phyloP scores from a whole-genome alignment of 495 filamentous ascomycete species.

The Parathielavia appendiculata region DNA sequence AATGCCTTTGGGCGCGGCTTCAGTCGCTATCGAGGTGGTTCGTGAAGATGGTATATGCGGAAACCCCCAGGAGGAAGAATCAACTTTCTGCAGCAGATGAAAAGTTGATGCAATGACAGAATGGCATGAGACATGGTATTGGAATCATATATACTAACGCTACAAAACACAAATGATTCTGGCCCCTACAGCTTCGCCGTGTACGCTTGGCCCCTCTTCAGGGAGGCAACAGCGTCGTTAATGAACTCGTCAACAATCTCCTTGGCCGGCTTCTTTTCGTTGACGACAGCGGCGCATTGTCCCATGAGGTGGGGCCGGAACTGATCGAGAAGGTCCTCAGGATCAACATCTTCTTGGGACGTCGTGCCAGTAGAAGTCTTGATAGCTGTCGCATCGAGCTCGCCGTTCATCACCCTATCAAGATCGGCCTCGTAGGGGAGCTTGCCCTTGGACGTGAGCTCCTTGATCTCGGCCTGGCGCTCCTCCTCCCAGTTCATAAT shows the following conservation, averaged over 20 bases:
- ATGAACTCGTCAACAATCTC: slow-evolving; percentile 93
- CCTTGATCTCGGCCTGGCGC: slow-evolving; percentile 80
- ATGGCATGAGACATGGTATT: slow-evolving; percentile 13
- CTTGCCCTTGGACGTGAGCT: slow-evolving; percentile 78
- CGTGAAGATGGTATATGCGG: neutral
- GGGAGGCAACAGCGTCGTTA: slow-evolving; percentile 57
- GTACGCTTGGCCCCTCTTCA: slow-evolving; percentile 26
- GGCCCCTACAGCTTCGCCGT: slow-evolving; percentile 22
- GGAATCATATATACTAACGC: neutral
- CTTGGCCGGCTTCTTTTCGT: slow-evolving; percentile 90
- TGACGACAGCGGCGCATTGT: slow-evolving; percentile 88
- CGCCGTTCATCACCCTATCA: slow-evolving; percentile 61
- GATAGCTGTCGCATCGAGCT: slow-evolving; percentile 59
- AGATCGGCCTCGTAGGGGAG: slow-evolving; percentile 94
- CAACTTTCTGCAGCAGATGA: neutral
- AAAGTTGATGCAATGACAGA: neutral
- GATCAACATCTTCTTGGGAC: slow-evolving; percentile 53
- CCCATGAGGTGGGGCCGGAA: slow-evolving; percentile 94
- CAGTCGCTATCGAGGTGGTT: neutral
- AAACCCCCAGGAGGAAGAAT: neutral
- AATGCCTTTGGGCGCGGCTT: neutral
- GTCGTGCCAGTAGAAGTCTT: slow-evolving; percentile 66
- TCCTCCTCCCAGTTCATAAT: slow-evolving; percentile 96
- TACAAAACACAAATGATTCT: slow-evolving; percentile 6
- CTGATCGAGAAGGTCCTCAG: slow-evolving; percentile 77